These are phyloP conservation scores for Penicillium sp. DNA, from an alignment of 2,329 filamentous ascomycete genomes.

Conservation along the genomic window DNA sequence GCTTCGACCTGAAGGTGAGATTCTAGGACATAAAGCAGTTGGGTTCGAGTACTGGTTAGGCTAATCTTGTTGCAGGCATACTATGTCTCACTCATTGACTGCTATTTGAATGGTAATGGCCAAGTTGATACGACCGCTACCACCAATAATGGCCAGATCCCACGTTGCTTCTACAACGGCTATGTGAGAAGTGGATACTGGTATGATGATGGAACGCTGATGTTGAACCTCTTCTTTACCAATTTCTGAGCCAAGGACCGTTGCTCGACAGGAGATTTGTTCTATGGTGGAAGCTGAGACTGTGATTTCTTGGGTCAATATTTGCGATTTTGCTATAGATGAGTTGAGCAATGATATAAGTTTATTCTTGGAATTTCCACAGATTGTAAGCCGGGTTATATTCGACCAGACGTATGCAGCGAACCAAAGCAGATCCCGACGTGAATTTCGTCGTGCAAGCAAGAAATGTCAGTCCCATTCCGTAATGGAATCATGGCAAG, in stretches of 20 bases:
- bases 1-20: slow-evolving; percentile 10
- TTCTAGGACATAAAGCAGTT: background rate
- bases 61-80: background rate
- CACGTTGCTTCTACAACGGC: slow-evolving; percentile 11
- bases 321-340: background rate
- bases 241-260: background rate
- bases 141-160: slow-evolving; percentile 6
- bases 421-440: background rate
- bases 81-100: background rate
- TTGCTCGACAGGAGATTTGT: background rate
- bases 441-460: background rate
- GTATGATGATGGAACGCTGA: slow-evolving; percentile 7
- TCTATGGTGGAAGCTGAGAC: background rate
- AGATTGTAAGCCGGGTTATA: background rate
- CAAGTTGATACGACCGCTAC: slow-evolving; percentile 3
- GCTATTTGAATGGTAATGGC: slow-evolving; percentile 5
- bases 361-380: background rate
- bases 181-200: slow-evolving; percentile 7
- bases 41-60: background rate
- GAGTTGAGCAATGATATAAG: background rate
- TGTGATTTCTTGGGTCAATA: background rate
- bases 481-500: background rate
- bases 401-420: background rate
- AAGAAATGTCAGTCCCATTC: background rate
- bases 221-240: slow-evolving; percentile 7